Evolutionary conservation across 106 monocot species (phyloP).

Genomic region (Allium fistulosum): DNA sequence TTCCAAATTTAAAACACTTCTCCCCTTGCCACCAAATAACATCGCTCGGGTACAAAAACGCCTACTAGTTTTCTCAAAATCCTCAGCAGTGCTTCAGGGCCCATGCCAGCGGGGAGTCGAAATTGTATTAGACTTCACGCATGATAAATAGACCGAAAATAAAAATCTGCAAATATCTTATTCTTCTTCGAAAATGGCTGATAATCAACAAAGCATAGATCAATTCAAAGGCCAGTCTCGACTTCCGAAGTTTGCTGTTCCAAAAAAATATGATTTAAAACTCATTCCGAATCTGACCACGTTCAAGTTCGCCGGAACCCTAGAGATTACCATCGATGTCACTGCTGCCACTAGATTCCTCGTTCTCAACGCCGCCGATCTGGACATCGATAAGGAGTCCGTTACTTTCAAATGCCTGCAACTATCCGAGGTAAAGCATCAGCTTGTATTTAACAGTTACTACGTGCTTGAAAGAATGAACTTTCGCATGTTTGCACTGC

Average conservation of each 20-base stretch:
- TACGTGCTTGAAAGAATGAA: no score
- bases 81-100: no score
- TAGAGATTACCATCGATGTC: conserved; percentile 50
- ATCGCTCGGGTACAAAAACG: no score
- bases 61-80: no score
- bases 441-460: not conserved
- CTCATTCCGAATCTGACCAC: conserved; percentile 57
- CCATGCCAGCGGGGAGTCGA: no score
- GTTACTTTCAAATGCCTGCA: conserved; percentile 24
- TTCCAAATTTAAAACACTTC: no score
- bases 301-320: conserved; percentile 66
- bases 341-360: conserved; percentile 50
- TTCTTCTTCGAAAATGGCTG: no score
- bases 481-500: no score
- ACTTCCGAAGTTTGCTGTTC: conserved; percentile 72
- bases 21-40: no score
- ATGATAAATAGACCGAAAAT: no score
- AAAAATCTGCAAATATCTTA: no score
- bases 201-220: conserved; percentile 23
- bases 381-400: conserved; percentile 36
- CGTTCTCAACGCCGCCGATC: conserved; percentile 88
- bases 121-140: no score
- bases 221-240: conserved; percentile 62
- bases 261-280: conserved; percentile 51
- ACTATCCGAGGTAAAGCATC: conserved; percentile 8